Evolutionary conservation across 164 flowering plant genomes (phyloP).

Genomic region (Aristolochia contorta): DNA sequence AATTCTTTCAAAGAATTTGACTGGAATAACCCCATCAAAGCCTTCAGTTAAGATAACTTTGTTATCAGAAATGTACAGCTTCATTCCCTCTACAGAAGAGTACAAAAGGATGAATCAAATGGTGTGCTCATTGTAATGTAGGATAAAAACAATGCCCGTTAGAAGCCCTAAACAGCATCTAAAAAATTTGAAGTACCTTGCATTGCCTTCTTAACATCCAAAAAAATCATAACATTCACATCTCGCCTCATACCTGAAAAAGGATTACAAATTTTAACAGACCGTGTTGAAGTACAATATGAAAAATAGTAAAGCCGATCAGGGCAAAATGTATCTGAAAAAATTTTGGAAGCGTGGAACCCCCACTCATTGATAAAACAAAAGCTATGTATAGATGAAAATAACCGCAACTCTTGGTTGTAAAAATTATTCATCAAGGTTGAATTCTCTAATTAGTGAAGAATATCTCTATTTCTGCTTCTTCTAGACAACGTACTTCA

Average conservation of each 20-base stretch:
- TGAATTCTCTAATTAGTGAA: no score
- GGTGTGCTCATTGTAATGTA: neutral
- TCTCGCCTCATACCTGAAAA: constrained; percentile 76
- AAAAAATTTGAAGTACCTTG: constrained; percentile 40
- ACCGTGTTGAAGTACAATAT: neutral
- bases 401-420: no score
- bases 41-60: constrained; percentile 88
- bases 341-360: no score
- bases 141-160: neutral
- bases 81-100: constrained; percentile 63
- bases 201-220: constrained; percentile 73
- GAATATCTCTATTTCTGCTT: no score
- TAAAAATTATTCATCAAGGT: no score
- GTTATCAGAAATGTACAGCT: constrained; percentile 84
- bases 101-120: neutral
- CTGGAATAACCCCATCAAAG: constrained; percentile 77
- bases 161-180: neutral
- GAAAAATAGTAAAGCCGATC: no score
- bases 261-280: neutral
- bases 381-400: no score
- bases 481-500: no score
- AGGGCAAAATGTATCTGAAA: no score
- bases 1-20: constrained; percentile 60
- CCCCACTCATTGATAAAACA: no score
- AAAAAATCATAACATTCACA: constrained; percentile 59